Evolutionary conservation across 1,284 basidiomycete species (phyloP).

Genomic region (Stereum hirsutum): DNA sequence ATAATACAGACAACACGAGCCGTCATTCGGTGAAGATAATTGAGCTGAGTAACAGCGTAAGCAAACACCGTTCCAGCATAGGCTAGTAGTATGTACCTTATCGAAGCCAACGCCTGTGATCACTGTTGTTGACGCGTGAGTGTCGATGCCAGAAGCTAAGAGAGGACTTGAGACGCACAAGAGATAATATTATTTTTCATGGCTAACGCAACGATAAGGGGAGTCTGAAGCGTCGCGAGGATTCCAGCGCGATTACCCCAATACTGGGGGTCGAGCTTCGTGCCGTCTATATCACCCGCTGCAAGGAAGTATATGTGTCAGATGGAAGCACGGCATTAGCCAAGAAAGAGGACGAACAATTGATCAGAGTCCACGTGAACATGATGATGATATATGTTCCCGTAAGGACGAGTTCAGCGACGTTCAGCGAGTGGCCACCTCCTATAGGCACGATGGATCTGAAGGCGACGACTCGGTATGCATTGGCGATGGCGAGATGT

Average conservation of each 20-base stretch:
- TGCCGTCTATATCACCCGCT: conserved; percentile 28
- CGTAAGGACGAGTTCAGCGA: conserved; percentile 38
- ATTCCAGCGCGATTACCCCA: conserved; percentile 40
- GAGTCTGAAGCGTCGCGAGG: conserved; percentile 46
- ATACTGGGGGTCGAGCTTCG: conserved; percentile 26
- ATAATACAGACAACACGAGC: conserved; percentile 39
- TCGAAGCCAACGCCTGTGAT: conserved; percentile 53
- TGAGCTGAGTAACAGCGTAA: too few relatives aligned
- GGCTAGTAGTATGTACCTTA: conserved; percentile 25
- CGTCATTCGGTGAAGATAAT: conserved; percentile 41
- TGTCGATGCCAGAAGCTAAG: background rate
- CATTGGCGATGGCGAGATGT: conserved; percentile 29
- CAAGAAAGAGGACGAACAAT: conserved; percentile 26
- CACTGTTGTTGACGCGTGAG: conserved; percentile 23
- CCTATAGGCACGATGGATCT: conserved; percentile 37
- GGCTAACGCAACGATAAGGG: conserved; percentile 51
- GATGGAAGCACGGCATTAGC: background rate
- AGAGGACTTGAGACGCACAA: conserved; percentile 25
- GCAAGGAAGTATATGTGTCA: too few relatives aligned
- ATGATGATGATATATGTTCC: conserved; percentile 34
- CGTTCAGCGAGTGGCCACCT: conserved; percentile 32
- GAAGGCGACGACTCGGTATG: conserved; percentile 38
- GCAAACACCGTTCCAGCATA: background rate
- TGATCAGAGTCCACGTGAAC: conserved; percentile 37
- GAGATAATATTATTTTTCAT: conserved; percentile 58